Conservation (phyloP, 257 asterid species). For the Przewalskia tangutica region DNA sequence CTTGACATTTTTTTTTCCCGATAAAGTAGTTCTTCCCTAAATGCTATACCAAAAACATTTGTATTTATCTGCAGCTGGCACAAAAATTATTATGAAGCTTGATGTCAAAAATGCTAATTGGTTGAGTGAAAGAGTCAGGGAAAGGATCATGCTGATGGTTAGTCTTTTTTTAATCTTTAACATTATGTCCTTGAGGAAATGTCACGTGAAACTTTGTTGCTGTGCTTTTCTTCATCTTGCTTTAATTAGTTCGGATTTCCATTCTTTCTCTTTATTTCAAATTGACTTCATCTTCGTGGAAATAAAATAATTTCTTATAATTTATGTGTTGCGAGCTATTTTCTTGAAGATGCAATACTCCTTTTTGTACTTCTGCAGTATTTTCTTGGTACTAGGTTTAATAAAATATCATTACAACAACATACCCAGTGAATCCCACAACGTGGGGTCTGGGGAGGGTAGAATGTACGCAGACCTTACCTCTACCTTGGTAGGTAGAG, state of each 20-base stretch:
- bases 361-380: background rate
- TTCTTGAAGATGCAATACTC: background rate
- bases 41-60: background rate
- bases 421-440: too few species aligned
- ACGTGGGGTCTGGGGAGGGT: too few species aligned
- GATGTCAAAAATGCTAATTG: conserved; percentile 11
- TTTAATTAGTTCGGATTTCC: background rate
- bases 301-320: background rate
- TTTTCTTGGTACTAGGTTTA: background rate
- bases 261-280: background rate
- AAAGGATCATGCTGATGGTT: conserved; percentile 15
- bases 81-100: conserved; percentile 6
- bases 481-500: too few species aligned
- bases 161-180: background rate
- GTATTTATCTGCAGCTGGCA: conserved; percentile 10
- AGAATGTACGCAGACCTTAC: too few species aligned
- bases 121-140: conserved; percentile 15
- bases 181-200: background rate
- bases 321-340: background rate
- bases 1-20: background rate
- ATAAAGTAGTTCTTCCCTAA: background rate
- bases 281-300: background rate
- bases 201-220: background rate
- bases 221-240: background rate
- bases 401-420: background rate